Conservation (phyloP, 208 protist species). For the Leishmania lainsoni region DNA sequence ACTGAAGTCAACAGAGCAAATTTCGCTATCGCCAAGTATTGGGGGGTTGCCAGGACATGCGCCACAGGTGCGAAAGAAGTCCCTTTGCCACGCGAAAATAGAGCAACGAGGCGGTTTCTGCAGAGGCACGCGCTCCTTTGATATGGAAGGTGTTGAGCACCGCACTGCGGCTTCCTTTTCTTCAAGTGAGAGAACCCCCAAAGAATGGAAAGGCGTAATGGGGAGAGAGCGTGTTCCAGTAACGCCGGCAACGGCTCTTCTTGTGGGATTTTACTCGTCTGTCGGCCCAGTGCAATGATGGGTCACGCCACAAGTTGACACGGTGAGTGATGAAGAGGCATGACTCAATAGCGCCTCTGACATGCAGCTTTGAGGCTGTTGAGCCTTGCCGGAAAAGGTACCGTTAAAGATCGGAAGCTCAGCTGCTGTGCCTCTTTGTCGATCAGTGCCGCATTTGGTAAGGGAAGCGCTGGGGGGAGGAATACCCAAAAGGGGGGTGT, state of each 20-base stretch:
- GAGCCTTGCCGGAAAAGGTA: background rate
- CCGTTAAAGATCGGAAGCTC: background rate
- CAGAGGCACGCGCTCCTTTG: no score
- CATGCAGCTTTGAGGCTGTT: background rate
- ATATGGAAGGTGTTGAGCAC: background rate
- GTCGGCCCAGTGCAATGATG: background rate
- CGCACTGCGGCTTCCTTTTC: background rate
- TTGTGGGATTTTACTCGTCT: background rate
- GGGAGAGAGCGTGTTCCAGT: background rate
- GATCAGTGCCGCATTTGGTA: background rate
- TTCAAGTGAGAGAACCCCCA: background rate
- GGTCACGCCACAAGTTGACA: background rate
- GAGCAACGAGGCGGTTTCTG: no score
- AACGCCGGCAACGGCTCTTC: background rate
- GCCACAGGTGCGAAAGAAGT: no score
- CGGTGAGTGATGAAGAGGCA: background rate
- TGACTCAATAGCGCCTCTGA: background rate
- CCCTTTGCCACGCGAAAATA: no score
- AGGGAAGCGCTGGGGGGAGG: background rate
- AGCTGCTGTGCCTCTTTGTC: background rate
- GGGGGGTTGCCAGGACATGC: no score
- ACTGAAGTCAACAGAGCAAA: background rate
- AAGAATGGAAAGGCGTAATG: background rate
- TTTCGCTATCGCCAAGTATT: background rate
- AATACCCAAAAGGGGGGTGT: background rate